A percentile compares a stretch with the other conserved stretches of the same genome.
These are phyloP conservation scores for Lepidopterella palustris DNA, from an alignment of 495 filamentous ascomycete genomes.

Conservation along the genomic window DNA sequence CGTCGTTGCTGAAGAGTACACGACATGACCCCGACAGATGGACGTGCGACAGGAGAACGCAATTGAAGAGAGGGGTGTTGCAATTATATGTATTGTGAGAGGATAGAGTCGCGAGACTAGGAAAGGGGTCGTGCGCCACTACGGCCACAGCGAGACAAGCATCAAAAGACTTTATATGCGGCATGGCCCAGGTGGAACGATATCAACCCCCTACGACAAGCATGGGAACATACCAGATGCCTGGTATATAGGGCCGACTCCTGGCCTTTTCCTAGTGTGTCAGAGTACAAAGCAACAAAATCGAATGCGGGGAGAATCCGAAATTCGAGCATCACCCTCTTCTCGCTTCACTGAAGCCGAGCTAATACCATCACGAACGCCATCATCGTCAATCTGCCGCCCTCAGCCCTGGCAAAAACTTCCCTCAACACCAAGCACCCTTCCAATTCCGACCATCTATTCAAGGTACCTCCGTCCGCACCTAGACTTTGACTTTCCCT, in stretches of 20 bases:
- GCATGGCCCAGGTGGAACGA: not conserved
- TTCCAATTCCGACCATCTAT: conserved; percentile 7
- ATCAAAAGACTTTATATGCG: too few species aligned
- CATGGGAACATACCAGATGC: not conserved
- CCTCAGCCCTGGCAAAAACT: not conserved
- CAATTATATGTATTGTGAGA: too few species aligned
- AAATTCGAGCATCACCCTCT: conserved; percentile 15
- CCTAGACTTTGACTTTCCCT: not conserved
- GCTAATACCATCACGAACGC: not conserved
- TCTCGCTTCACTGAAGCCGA: conserved; percentile 27
- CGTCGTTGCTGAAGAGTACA: not conserved
- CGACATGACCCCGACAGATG: not conserved
- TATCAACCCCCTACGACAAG: not conserved
- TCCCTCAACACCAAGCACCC: conserved; percentile 4
- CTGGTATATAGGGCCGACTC: not conserved
- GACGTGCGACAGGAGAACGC: not conserved
- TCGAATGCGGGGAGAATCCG: conserved; percentile 27
- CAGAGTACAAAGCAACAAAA: conserved; percentile 6
- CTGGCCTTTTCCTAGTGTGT: not conserved
- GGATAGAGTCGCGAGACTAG: too few species aligned
- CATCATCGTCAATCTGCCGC: not conserved
- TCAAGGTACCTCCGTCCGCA: not conserved
- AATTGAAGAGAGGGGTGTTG: too few species aligned
- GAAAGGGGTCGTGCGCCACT: too few species aligned
- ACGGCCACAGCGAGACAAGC: too few species aligned